These are phyloP conservation scores for Aechmea fasciata DNA, from an alignment of 176 grass and related monocot species.

Conservation along the genomic window DNA sequence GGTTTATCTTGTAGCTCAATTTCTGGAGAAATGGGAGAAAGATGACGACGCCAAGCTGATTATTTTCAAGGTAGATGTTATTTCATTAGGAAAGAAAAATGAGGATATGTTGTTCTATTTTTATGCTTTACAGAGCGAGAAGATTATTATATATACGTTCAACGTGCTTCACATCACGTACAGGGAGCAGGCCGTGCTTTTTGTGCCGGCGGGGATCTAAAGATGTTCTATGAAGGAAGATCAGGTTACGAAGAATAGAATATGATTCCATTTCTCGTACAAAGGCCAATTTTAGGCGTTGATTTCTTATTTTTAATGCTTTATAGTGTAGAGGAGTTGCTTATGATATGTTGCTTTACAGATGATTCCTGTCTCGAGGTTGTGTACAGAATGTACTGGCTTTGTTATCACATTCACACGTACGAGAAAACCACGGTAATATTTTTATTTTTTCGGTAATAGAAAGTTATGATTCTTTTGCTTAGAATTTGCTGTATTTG, in stretches of 20 bases:
- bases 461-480: neutral
- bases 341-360: constrained; percentile 23
- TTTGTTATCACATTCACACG: constrained; percentile 94
- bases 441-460: neutral
- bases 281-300: too few relatives aligned
- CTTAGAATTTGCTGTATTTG: neutral
- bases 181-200: constrained; percentile 78
- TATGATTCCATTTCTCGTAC: too few relatives aligned
- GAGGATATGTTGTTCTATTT: neutral
- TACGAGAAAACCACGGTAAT: constrained; percentile 78
- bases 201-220: constrained; percentile 91
- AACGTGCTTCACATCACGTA: constrained; percentile 1
- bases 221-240: constrained; percentile 97
- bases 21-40: constrained; percentile 91
- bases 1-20: constrained; percentile 69
- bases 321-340: neutral
- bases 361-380: constrained; percentile 89
- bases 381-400: constrained; percentile 98
- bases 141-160: neutral
- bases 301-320: neutral
- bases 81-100: neutral
- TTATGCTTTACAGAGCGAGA: neutral
- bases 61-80: constrained; percentile 58
- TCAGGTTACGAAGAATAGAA: constrained; percentile 31
- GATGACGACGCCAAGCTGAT: constrained; percentile 72